Percentiles rank a stretch among this genome's conserved stretches.
These are phyloP conservation scores for Dendrobium nobile DNA, from an alignment of 106 monocot genomes.

Conservation along the genomic window DNA sequence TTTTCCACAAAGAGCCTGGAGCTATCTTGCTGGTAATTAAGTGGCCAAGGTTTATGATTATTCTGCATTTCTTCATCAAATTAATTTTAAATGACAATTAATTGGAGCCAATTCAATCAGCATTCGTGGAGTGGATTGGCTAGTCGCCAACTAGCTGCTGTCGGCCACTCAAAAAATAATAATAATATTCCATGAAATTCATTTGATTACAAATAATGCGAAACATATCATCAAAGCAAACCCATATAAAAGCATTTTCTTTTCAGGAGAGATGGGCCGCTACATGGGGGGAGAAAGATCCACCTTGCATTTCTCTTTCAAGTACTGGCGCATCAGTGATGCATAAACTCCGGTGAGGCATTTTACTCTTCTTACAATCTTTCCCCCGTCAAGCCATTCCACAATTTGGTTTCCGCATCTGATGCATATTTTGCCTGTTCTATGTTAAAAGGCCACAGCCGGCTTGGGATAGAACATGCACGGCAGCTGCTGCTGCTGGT, in stretches of 20 bases:
- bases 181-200: background rate
- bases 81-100: background rate
- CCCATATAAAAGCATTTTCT: background rate
- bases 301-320: conserved; percentile 69
- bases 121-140: background rate
- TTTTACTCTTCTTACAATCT: background rate
- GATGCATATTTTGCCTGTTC: background rate
- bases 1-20: background rate
- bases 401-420: background rate
- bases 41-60: background rate
- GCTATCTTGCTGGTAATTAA: background rate
- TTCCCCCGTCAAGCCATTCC: background rate
- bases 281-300: conserved; percentile 62
- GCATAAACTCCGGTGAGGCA: conserved; percentile 76
- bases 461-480: conserved; percentile 90
- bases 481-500: conserved; percentile 87
- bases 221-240: background rate
- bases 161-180: background rate
- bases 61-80: background rate
- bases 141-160: background rate
- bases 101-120: background rate
- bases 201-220: background rate
- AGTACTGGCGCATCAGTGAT: conserved; percentile 64
- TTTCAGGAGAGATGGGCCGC: conserved; percentile 52
- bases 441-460: conserved; percentile 69